A percentile compares a stretch with the other conserved stretches of the same genome.
Evolutionary conservation across 2,329 filamentous ascomycete genomes (phyloP).

Genomic region (Colletotrichum zoysiae): DNA sequence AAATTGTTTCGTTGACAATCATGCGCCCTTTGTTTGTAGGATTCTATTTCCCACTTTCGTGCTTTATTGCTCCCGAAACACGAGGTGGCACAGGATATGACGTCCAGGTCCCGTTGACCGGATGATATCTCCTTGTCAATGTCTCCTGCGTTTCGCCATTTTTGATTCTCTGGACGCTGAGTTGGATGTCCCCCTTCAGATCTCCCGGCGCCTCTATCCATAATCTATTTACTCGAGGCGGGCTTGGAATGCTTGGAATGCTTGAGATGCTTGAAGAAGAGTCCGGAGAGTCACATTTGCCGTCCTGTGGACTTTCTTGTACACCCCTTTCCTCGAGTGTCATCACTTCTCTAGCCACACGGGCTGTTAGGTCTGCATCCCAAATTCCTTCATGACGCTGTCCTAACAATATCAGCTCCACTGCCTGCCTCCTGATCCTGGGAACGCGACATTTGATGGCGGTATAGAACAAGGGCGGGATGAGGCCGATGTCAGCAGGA

Average conservation of each 20-base stretch:
- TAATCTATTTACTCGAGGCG: not conserved
- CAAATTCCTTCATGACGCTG: constrained; percentile 58
- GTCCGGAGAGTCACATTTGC: constrained; percentile 11
- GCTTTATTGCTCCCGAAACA: not conserved
- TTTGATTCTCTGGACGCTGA: not conserved
- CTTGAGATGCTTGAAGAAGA: not conserved
- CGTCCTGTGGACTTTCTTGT: constrained; percentile 43
- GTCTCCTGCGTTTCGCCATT: not conserved
- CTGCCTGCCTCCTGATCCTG: constrained; percentile 54
- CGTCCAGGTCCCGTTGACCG: not conserved
- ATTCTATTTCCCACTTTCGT: too few species aligned
- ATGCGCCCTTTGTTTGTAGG: too few species aligned
- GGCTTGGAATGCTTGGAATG: not conserved
- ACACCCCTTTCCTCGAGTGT: constrained; percentile 52
- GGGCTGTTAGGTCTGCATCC: constrained; percentile 51
- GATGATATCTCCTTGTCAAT: not conserved
- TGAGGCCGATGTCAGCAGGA: constrained; percentile 58
- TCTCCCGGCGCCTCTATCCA: not conserved
- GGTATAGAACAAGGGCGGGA: constrained; percentile 59
- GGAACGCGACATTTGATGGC: constrained; percentile 61
- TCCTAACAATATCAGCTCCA: constrained; percentile 48
- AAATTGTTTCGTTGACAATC: too few species aligned
- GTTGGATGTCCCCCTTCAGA: not conserved
- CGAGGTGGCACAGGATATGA: not conserved
- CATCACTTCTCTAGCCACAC: constrained; percentile 53